phyloP scores from a whole-genome alignment of 768 basidiomycete species.

The Leccinum broughii region DNA sequence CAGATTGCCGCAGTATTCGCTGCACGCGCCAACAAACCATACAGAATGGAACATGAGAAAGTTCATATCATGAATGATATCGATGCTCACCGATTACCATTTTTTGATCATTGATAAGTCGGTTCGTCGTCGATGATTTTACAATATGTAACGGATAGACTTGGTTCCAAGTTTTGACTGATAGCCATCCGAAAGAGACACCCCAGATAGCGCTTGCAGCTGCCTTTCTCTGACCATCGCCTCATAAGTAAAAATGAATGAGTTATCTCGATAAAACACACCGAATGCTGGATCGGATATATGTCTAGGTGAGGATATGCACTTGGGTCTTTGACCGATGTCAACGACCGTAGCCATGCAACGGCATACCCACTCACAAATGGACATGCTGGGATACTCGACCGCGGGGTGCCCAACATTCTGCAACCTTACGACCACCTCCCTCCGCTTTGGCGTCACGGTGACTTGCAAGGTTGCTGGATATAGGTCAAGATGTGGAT shows the following conservation, averaged over 20 bases:
- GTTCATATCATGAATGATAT: background rate
- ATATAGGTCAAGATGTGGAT: constrained; percentile 45
- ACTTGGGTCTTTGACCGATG: constrained; percentile 36
- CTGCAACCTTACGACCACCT: constrained; percentile 4
- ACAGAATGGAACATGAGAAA: constrained; percentile 38
- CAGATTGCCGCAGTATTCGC: constrained; percentile 39
- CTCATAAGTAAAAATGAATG: background rate
- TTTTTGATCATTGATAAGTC: background rate
- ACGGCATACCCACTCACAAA: constrained; percentile 26
- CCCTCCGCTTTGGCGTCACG: constrained; percentile 57
- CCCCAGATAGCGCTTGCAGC: constrained; percentile 14
- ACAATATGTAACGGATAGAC: constrained; percentile 20
- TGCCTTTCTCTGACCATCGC: constrained; percentile 6
- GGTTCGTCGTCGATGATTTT: background rate
- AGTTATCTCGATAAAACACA: constrained; percentile 3
- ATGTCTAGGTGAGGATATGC: constrained; percentile 43
- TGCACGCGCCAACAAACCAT: constrained; percentile 51
- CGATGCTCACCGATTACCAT: constrained; percentile 3
- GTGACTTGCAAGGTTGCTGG: constrained; percentile 33
- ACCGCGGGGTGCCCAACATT: constrained; percentile 8
- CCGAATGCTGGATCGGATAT: constrained; percentile 34
- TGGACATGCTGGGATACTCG: constrained; percentile 28
- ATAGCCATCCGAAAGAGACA: constrained; percentile 22
- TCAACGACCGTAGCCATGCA: constrained; percentile 10
- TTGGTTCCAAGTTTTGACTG: constrained; percentile 19